These are phyloP conservation scores for Sesbania bispinosa DNA, from an alignment of 306 rosid species.

Conservation along the genomic window DNA sequence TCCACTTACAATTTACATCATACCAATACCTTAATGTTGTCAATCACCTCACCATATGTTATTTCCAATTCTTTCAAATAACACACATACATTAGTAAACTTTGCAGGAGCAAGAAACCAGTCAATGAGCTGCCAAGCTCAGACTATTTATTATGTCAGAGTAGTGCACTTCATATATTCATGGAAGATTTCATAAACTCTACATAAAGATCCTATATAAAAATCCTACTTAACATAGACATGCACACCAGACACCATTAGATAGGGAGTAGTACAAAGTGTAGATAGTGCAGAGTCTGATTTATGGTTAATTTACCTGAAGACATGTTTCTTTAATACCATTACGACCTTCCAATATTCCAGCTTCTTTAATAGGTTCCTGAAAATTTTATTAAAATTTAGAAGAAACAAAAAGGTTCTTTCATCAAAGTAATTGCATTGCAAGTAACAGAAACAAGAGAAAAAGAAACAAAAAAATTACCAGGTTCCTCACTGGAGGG, in stretches of 20 bases:
- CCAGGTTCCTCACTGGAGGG: conserved; percentile 99
- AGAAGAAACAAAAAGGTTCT: conserved; percentile 8
- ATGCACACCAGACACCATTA: conserved; percentile 5
- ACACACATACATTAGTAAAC: not conserved
- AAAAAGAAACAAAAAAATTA: conserved; percentile 23
- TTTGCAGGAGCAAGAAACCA: not conserved
- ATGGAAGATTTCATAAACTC: not conserved
- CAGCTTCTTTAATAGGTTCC: conserved; percentile 99
- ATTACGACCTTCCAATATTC: conserved; percentile 96
- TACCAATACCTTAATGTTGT: not conserved
- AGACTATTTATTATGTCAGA: no score
- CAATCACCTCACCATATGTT: not conserved
- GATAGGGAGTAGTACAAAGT: conserved; percentile 6
- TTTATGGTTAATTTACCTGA: conserved; percentile 58
- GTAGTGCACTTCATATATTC: no score
- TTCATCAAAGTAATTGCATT: conserved; percentile 10
- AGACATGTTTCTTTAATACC: conserved; percentile 98
- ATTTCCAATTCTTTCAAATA: conserved; percentile 16
- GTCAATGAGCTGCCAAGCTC: not conserved
- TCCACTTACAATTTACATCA: not conserved
- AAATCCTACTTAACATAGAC: conserved; percentile 2
- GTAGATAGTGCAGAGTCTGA: not conserved
- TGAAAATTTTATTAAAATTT: conserved; percentile 26
- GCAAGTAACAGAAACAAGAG: conserved; percentile 12
- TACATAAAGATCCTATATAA: no score